Evolutionary conservation across 1,139 yeast genomes (phyloP).

Genomic region (Diutina ranongensis): DNA sequence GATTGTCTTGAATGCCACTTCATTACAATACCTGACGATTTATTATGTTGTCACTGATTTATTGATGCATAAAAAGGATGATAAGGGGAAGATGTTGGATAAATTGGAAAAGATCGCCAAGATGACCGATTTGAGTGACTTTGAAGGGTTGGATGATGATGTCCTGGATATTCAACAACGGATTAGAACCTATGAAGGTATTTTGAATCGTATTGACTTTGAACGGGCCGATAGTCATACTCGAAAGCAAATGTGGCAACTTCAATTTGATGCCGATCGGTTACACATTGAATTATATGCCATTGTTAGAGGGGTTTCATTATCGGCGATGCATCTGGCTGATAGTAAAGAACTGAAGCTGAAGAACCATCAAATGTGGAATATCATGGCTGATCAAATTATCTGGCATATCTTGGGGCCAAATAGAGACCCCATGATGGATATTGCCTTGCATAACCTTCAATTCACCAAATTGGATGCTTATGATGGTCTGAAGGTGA

Average conservation of each 20-base stretch:
- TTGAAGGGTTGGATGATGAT: constrained; percentile 35
- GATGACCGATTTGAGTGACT: constrained; percentile 57
- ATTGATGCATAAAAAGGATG: constrained; percentile 55
- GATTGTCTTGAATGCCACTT: constrained; percentile 59
- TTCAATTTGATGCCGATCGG: constrained; percentile 49
- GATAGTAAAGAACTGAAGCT: background rate
- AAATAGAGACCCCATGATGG: constrained; percentile 53
- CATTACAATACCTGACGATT: constrained; percentile 59
- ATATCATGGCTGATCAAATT: constrained; percentile 47
- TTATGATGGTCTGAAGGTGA: constrained; percentile 44
- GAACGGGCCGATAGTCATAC: constrained; percentile 14
- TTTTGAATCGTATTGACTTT: constrained; percentile 9
- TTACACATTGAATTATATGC: constrained; percentile 34
- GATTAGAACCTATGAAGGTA: background rate
- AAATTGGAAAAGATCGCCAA: constrained; percentile 55
- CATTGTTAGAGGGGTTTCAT: background rate
- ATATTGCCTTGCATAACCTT: constrained; percentile 56
- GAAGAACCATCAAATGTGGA: constrained; percentile 14
- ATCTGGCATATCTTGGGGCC: constrained; percentile 62
- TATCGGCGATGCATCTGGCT: background rate
- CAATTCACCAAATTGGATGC: constrained; percentile 49
- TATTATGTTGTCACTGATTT: constrained; percentile 56
- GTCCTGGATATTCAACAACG: constrained; percentile 1
- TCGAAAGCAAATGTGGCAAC: constrained; percentile 16
- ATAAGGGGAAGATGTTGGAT: constrained; percentile 42